phyloP scores from a whole-genome alignment of 768 basidiomycete species.

The Termitomyces eurrhizus region DNA sequence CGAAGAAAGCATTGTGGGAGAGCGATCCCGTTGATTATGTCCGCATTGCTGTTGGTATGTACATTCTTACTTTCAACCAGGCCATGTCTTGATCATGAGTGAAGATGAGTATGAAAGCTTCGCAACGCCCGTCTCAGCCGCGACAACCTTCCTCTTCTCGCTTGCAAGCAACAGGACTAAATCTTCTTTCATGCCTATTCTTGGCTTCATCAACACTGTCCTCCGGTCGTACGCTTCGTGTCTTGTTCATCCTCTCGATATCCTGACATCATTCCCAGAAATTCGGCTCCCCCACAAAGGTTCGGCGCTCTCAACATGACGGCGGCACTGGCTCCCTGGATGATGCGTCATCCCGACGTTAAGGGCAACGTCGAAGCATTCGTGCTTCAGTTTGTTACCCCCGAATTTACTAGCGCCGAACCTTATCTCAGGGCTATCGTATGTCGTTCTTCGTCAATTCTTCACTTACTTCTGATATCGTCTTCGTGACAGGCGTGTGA shows the following conservation, averaged over 20 bases:
- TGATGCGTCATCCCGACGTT: slow-evolving; percentile 83
- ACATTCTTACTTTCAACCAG: background rate
- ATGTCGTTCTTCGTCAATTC: slow-evolving; percentile 26
- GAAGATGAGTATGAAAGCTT: slow-evolving; percentile 81
- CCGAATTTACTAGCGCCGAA: slow-evolving; percentile 61
- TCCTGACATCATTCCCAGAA: slow-evolving; percentile 17
- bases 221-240: slow-evolving; percentile 51
- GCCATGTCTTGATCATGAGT: background rate
- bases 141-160: slow-evolving; percentile 75
- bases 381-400: slow-evolving; percentile 67
- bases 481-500: slow-evolving; percentile 60
- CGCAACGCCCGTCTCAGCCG: slow-evolving; percentile 72
- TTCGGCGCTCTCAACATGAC: slow-evolving; percentile 88
- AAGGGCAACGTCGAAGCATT: slow-evolving; percentile 76
- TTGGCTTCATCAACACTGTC: slow-evolving; percentile 74
- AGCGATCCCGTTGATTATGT: slow-evolving; percentile 83
- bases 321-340: slow-evolving; percentile 68
- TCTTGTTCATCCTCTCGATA: background rate
- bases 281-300: slow-evolving; percentile 55
- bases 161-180: slow-evolving; percentile 79
- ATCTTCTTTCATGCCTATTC: slow-evolving; percentile 75
- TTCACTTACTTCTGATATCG: slow-evolving; percentile 1
- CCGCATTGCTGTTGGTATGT: slow-evolving; percentile 65
- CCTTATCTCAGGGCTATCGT: slow-evolving; percentile 79
- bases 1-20: slow-evolving; percentile 69